Conservation (phyloP, 2,329 filamentous ascomycete species). For the Cladosporium austrohemisphaericum region DNA sequence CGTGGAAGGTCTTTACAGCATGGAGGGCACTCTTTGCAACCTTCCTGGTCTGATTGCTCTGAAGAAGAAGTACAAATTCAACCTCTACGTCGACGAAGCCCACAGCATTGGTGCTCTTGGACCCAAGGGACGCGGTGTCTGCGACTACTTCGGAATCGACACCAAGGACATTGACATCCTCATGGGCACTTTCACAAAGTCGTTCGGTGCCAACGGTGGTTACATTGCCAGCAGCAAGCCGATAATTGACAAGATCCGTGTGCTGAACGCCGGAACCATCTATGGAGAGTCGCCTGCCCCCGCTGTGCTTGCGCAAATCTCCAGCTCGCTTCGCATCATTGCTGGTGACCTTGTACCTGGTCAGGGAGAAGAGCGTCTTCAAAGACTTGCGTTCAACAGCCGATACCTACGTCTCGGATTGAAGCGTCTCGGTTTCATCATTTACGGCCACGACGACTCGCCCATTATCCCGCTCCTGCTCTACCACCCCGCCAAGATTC, state of each 20-base stretch:
- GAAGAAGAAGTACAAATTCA: slow-evolving; percentile 96
- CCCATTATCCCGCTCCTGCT: slow-evolving; percentile 92
- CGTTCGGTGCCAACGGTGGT: slow-evolving; percentile 95
- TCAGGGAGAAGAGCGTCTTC: slow-evolving; percentile 91
- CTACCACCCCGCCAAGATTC: slow-evolving; percentile 98
- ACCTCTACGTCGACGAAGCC: slow-evolving; percentile 92
- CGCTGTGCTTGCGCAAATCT: slow-evolving; percentile 85
- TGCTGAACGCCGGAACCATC: slow-evolving; percentile 78
- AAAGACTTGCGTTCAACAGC: slow-evolving; percentile 96
- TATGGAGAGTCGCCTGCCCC: slow-evolving; percentile 86
- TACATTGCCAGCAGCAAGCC: slow-evolving; percentile 87
- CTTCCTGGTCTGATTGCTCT: slow-evolving; percentile 82
- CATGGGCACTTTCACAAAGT: slow-evolving; percentile 98
- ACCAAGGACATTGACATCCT: slow-evolving; percentile 85
- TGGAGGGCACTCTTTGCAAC: slow-evolving; percentile 99
- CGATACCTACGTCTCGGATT: slow-evolving; percentile 95
- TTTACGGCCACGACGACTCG: slow-evolving; percentile 96
- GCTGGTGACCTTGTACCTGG: slow-evolving; percentile 81
- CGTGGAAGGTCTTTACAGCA: slow-evolving; percentile 95
- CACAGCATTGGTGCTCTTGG: slow-evolving; percentile 94
- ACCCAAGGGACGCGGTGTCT: slow-evolving; percentile 83
- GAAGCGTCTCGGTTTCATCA: slow-evolving; percentile 93
- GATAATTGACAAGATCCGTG: slow-evolving; percentile 87
- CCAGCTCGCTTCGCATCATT: slow-evolving; percentile 82
- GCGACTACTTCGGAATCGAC: slow-evolving; percentile 94